Evolutionary conservation across 2,329 filamentous ascomycete genomes (phyloP), one percentile per base, ranked within the genome.

Genomic region (Cryphonectria nitschkei): DNA sequence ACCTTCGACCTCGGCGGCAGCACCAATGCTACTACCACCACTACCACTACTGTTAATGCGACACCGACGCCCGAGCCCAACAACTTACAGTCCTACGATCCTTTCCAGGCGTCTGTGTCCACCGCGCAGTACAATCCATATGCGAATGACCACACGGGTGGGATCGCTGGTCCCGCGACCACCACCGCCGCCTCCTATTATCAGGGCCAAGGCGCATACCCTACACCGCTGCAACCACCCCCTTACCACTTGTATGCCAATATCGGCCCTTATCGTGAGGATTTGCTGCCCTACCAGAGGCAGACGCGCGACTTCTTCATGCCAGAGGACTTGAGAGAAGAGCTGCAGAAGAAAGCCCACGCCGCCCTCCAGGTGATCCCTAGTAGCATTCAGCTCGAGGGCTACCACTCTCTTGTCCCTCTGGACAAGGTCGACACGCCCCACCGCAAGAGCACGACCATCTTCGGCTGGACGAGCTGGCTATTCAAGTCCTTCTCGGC

Each of bases 171-270:
- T 19, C 58, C 72, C 39, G 84, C 86, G 70, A 87, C 87, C 6
- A 84, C 89, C 22, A 87, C 86, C 6, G 84, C 89, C 22, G 84
- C 89, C 22, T 85, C 89, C 2, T 97, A 91, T 79, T 97, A 92
- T 77, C 87, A 87, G 65, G 79, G 85, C n/a, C 86, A 87, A 60
- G 81, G 81, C 65, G 81, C 83, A 14, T 91, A 86, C 76, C 79
- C 83, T 14, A 79, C 85, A 14, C 84, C 85, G 22, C 79, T 85
- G 29, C 90, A 92, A 74, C 92, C 92, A 32, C 87, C 94, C 7
- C 93, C 95, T 83, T 97, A 98, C 79, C 96, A 99, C 80, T 87
- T 97, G 16, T 99, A 99, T 80, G 93, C 94, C 43, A 94, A 95
- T 0, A 88, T 95, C 70, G 94, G 93, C 7, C 90, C 93, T n/a